These are phyloP conservation scores for Plasmodium relictum DNA, from an alignment of 169 alveolate species.

Conservation along the genomic window DNA sequence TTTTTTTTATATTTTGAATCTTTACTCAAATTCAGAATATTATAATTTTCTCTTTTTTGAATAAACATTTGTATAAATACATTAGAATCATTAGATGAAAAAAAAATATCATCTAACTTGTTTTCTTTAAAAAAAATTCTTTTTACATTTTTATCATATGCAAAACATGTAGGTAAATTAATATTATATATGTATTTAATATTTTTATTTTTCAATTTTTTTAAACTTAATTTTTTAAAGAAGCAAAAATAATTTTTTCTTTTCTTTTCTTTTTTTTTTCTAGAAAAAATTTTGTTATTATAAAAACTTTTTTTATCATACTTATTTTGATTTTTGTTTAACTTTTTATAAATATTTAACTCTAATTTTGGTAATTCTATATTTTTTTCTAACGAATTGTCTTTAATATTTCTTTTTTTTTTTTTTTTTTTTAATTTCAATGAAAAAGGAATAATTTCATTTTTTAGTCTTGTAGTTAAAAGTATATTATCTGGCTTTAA, in stretches of 20 bases:
- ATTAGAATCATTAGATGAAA: slow-evolving; percentile 33
- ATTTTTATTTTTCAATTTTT: slow-evolving; percentile 60
- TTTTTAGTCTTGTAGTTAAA: slow-evolving; percentile 8
- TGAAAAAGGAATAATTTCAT: slow-evolving; percentile 22
- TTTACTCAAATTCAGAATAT: neutral
- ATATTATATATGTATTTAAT: slow-evolving; percentile 63
- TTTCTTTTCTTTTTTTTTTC: slow-evolving; percentile 17
- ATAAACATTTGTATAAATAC: slow-evolving; percentile 48
- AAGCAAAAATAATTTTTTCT: slow-evolving; percentile 7
- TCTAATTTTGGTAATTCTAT: neutral
- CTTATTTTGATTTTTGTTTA: neutral
- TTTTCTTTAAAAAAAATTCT: slow-evolving; percentile 40
- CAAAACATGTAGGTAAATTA: slow-evolving; percentile 31
- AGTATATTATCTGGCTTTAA: slow-evolving; percentile 73
- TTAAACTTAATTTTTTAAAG: slow-evolving; percentile 19
- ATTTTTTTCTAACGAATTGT: neutral
- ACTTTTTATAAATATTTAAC: slow-evolving; percentile 10
- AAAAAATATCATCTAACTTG: slow-evolving; percentile 41
- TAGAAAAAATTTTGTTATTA: neutral
- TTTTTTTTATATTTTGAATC: slow-evolving; percentile 3
- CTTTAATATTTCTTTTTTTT: slow-evolving; percentile 8
- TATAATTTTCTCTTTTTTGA: slow-evolving; percentile 7
- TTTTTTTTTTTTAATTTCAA: slow-evolving; percentile 40
- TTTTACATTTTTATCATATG: slow-evolving; percentile 48
- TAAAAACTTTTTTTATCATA: neutral